These are phyloP conservation scores for Thoreauomyces humboldtii DNA, from an alignment of 192 early-diverging fungal species.

Conservation along the genomic window DNA sequence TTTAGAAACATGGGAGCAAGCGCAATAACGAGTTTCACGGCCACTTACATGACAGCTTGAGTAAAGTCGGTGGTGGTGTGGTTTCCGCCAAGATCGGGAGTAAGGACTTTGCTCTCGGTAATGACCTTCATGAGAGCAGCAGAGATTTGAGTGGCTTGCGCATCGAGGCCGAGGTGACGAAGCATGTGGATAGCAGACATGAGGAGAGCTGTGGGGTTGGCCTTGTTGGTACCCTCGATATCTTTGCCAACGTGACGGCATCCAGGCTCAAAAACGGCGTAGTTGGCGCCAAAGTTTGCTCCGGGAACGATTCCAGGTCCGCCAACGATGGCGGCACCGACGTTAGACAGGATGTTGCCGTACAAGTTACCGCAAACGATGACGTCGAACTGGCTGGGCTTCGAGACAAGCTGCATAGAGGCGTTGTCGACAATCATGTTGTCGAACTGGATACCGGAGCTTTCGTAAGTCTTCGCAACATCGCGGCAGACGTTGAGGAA, in stretches of 20 bases:
- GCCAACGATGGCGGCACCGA: constrained; percentile 94
- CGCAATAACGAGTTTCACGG: background rate
- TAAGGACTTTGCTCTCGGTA: constrained; percentile 67
- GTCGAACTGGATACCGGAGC: constrained; percentile 84
- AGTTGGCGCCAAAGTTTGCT: constrained; percentile 96
- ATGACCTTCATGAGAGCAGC: constrained; percentile 88
- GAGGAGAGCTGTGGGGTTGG: constrained; percentile 93
- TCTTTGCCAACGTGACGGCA: constrained; percentile 98
- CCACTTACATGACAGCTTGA: constrained; percentile 68
- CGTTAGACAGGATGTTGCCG: constrained; percentile 98
- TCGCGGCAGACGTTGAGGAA: constrained; percentile 96
- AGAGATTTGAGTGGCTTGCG: constrained; percentile 88
- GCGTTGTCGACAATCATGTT: constrained; percentile 99
- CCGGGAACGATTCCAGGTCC: constrained; percentile 96
- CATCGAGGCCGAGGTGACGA: constrained; percentile 86
- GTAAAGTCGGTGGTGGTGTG: constrained; percentile 93
- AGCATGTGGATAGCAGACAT: constrained; percentile 94
- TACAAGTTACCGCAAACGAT: constrained; percentile 99
- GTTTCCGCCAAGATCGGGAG: constrained; percentile 87
- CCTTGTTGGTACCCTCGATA: constrained; percentile 90
- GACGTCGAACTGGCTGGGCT: constrained; percentile 97
- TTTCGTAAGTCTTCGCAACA: constrained; percentile 90
- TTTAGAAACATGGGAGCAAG: background rate
- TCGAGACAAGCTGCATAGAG: constrained; percentile 98
- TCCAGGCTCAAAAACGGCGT: constrained; percentile 96